These are phyloP conservation scores for Cercospora beticola DNA, from an alignment of 2,329 filamentous ascomycete genomes.

Conservation along the genomic window DNA sequence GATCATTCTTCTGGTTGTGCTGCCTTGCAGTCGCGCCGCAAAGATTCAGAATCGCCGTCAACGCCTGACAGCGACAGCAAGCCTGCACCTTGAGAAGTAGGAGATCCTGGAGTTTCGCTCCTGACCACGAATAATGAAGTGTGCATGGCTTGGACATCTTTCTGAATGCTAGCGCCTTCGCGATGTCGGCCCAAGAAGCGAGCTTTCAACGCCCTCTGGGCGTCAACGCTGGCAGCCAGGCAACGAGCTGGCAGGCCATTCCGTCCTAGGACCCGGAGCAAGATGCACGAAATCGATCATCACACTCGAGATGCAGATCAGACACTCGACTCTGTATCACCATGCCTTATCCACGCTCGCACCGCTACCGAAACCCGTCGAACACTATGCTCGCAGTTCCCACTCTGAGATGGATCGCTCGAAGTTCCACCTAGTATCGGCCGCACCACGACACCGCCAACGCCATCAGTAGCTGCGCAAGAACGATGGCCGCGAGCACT, in stretches of 20 bases:
- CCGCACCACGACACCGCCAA: background rate
- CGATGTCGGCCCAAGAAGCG: background rate
- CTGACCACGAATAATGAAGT: background rate
- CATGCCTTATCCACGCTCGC: background rate
- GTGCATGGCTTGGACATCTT: background rate
- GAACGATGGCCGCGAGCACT: background rate
- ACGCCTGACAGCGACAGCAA: background rate
- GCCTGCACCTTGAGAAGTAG: background rate
- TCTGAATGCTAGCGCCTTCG: too few species aligned
- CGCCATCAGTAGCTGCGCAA: background rate
- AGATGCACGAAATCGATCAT: background rate
- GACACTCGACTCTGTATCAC: background rate
- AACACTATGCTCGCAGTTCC: background rate
- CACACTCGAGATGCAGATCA: background rate
- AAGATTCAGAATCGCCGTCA: background rate
- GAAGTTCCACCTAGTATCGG: background rate
- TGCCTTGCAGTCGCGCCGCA: background rate
- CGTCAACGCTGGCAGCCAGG: background rate
- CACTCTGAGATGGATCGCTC: background rate
- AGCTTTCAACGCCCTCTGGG: background rate
- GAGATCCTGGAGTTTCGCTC: background rate
- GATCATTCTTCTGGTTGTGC: background rate
- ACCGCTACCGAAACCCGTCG: too few species aligned
- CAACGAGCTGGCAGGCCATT: too few species aligned
- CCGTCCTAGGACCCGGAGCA: background rate